Evolutionary conservation across 139 green algal species (phyloP).

Genomic region (Pleodorina starrii): DNA sequence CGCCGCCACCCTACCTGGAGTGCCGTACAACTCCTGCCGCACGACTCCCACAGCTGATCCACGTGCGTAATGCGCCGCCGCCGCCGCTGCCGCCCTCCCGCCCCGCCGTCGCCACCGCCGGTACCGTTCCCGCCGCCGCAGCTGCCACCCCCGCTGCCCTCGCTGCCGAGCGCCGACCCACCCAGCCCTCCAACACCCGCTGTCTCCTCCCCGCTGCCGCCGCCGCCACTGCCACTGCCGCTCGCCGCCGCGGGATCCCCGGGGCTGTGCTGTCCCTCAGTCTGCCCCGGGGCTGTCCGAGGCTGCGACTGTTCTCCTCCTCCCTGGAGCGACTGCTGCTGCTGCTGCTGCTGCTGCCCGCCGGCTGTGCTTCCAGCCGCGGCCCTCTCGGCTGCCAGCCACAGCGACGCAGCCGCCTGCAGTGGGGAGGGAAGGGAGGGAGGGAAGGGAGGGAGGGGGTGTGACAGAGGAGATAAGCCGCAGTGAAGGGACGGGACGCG

Average conservation of each 20-base stretch:
- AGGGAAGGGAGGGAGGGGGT: too few species aligned
- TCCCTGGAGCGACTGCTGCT: too few species aligned
- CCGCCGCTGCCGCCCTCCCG: neutral
- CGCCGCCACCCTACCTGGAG: neutral
- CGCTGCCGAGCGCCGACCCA: neutral
- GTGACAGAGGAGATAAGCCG: too few species aligned
- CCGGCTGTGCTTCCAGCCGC: neutral
- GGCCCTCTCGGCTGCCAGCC: neutral
- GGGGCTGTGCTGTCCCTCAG: too few species aligned
- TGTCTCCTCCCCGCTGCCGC: too few species aligned
- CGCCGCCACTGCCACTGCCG: neutral
- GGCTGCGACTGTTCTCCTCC: too few species aligned
- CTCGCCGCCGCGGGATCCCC: too few species aligned
- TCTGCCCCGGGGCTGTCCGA: too few species aligned
- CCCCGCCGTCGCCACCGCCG: neutral
- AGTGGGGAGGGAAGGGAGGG: neutral
- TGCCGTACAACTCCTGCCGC: neutral
- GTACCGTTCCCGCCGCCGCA: neutral
- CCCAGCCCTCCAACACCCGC: too few species aligned
- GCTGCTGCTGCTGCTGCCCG: neutral
- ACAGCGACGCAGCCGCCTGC: constrained; percentile 19
- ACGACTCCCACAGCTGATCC: constrained; percentile 36
- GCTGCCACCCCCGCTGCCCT: neutral
- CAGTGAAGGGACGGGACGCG: too few species aligned
- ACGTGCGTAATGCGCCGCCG: constrained; percentile 12